Percentiles rank a stretch among this genome's conserved stretches.
phyloP scores from a whole-genome alignment of 768 basidiomycete species.

The Suillus placidus region DNA sequence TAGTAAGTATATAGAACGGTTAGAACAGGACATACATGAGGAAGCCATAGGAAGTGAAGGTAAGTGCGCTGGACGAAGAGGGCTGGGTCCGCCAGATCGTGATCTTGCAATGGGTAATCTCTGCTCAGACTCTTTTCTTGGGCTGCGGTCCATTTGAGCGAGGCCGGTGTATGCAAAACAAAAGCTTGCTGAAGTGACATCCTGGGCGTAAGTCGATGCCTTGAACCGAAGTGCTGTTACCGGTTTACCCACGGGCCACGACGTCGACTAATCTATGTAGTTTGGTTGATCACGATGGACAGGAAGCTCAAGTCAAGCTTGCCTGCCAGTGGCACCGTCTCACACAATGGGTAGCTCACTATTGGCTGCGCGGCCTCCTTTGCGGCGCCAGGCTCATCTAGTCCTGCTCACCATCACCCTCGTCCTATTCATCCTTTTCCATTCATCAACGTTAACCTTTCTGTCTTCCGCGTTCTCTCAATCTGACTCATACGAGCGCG shows the following conservation, averaged over 20 bases:
- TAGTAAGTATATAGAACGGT: conserved; percentile 11
- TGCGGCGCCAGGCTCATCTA: background rate
- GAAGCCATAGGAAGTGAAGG: conserved; percentile 78
- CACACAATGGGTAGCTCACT: background rate
- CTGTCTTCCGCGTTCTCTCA: background rate
- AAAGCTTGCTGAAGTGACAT: conserved; percentile 20
- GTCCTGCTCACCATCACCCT: background rate
- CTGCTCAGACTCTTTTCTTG: conserved; percentile 61
- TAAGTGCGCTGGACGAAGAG: conserved; percentile 66
- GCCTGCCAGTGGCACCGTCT: background rate
- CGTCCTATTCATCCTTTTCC: background rate
- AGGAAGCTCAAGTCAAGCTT: background rate
- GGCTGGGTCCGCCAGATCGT: conserved; percentile 49
- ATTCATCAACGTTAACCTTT: background rate
- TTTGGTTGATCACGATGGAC: background rate
- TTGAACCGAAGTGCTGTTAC: background rate
- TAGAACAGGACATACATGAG: conserved; percentile 52
- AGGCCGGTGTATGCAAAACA: conserved; percentile 23
- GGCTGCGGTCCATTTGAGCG: conserved; percentile 52
- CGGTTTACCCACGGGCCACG: background rate
- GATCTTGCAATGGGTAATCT: conserved; percentile 57
- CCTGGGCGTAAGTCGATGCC: conserved; percentile 6
- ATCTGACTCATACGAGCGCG: conserved; percentile 10
- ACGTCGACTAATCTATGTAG: background rate
- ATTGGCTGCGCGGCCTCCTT: background rate